Conservation (phyloP, 2,329 filamentous ascomycete species). For the Volutella citrinella region DNA sequence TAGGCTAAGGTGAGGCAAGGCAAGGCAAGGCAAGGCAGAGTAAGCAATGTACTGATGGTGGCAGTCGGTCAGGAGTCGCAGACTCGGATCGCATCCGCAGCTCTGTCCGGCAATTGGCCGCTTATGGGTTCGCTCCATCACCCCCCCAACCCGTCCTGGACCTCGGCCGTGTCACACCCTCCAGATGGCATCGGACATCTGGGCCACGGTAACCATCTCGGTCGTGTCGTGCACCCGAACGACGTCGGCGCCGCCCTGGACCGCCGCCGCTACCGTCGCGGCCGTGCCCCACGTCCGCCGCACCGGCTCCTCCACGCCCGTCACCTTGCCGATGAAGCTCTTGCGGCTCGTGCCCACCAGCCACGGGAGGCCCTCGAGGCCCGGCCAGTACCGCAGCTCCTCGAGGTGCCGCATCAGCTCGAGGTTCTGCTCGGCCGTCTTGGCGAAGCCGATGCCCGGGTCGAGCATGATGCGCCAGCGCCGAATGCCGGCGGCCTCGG, state of each 20-base stretch:
- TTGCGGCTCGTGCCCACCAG: conserved; percentile 87
- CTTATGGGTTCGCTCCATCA: too few species aligned
- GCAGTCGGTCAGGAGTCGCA: too few species aligned
- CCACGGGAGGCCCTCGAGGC: conserved; percentile 75
- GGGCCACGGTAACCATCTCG: conserved; percentile 81
- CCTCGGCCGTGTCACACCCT: conserved; percentile 44
- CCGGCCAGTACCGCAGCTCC: conserved; percentile 62
- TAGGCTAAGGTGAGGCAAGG: too few species aligned
- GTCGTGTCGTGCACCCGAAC: conserved; percentile 87
- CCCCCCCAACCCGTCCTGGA: too few species aligned
- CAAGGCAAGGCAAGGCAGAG: too few species aligned
- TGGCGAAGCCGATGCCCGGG: conserved; percentile 92
- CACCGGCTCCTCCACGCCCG: conserved; percentile 67
- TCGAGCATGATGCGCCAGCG: conserved; percentile 95
- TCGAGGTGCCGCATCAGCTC: conserved; percentile 68
- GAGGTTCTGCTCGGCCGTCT: conserved; percentile 76
- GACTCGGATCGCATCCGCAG: too few species aligned
- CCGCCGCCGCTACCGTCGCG: conserved; percentile 78
- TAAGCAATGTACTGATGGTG: too few species aligned
- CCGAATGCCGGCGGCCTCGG: conserved; percentile 76
- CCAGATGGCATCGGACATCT: conserved; percentile 93
- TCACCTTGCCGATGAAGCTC: conserved; percentile 80
- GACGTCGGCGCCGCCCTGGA: conserved; percentile 86
- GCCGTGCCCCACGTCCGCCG: conserved; percentile 83
- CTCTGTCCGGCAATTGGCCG: too few species aligned